These are phyloP conservation scores for Trichoderma sp. DNA, from an alignment of 2,329 filamentous ascomycete species.

Conservation along the genomic window DNA sequence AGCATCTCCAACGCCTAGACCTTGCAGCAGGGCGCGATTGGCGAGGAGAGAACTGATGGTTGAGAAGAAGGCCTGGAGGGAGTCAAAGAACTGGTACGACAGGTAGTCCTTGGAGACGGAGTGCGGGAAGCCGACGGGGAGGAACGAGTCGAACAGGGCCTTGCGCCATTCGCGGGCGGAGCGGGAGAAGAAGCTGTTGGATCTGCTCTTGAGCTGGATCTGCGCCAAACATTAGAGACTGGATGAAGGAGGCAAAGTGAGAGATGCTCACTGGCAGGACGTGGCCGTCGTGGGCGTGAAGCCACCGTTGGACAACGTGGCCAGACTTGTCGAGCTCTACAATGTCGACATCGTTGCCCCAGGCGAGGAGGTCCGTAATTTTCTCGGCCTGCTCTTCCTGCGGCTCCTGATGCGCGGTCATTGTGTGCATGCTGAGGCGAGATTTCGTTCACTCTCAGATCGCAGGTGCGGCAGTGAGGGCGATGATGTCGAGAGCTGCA, in stretches of 20 bases:
- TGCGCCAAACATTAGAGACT: conserved; percentile 16
- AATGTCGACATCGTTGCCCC: conserved; percentile 38
- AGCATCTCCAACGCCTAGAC: conserved; percentile 81
- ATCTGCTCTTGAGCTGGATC: conserved; percentile 33
- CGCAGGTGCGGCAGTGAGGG: neutral
- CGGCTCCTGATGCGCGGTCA: neutral
- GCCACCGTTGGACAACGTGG: conserved; percentile 42
- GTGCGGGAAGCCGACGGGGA: conserved; percentile 85
- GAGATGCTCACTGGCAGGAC: conserved; percentile 35
- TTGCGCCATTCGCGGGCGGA: conserved; percentile 44
- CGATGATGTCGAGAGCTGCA: neutral
- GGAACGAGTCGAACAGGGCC: conserved; percentile 67
- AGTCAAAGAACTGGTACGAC: conserved; percentile 71
- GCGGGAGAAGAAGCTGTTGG: conserved; percentile 36
- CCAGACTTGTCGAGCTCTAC: conserved; percentile 46
- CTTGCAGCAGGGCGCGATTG: conserved; percentile 77
- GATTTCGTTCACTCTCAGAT: neutral
- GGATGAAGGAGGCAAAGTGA: neutral
- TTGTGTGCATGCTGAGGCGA: neutral
- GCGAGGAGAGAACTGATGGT: conserved; percentile 79
- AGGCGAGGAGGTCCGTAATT: conserved; percentile 31
- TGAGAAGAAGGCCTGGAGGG: conserved; percentile 80
- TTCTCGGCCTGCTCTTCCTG: neutral
- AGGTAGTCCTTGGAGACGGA: conserved; percentile 86
- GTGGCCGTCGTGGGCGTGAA: conserved; percentile 36